Percentiles rank a stretch among this genome's conserved stretches.
Conservation (phyloP, 352 stramenopile genomes). For the Hyaloperonospora brassicae region DNA sequence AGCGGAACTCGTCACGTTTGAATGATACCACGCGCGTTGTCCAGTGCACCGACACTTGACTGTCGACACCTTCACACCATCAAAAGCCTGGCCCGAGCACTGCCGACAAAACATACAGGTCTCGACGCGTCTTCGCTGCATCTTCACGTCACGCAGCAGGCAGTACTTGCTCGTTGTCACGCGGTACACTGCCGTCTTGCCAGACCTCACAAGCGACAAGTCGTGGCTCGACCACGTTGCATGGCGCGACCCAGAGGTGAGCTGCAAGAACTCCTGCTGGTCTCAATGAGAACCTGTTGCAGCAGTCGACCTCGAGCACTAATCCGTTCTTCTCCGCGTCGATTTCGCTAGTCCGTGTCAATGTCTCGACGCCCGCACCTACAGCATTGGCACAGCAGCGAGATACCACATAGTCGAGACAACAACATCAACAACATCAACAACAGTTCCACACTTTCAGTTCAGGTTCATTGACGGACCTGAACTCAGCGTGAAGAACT, state of each 20-base stretch:
- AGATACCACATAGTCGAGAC: too few relatives aligned
- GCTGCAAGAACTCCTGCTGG: slow-evolving; percentile 11
- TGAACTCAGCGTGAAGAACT: too few relatives aligned
- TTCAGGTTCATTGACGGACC: too few relatives aligned
- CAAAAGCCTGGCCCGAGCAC: too few relatives aligned
- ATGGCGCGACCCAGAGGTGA: slow-evolving; percentile 71
- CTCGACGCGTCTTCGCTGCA: slow-evolving; percentile 46
- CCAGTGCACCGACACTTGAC: slow-evolving; percentile 26
- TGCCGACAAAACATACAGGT: too few relatives aligned
- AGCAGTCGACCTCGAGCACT: slow-evolving; percentile 89
- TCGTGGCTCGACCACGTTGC: slow-evolving; percentile 60
- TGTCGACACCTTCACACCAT: too few relatives aligned
- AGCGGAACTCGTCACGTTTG: too few relatives aligned
- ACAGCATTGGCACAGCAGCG: slow-evolving; percentile 21
- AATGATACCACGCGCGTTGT: too few relatives aligned
- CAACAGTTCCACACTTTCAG: too few relatives aligned
- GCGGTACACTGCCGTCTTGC: slow-evolving; percentile 83
- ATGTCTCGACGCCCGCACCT: slow-evolving; percentile 83
- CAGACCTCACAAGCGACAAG: slow-evolving; percentile 69
- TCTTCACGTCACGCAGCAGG: slow-evolving; percentile 80
- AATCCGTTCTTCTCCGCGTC: slow-evolving; percentile 90
- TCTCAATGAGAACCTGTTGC: slow-evolving; percentile 80
- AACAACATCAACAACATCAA: too few relatives aligned
- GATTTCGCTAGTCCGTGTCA: slow-evolving; percentile 85
- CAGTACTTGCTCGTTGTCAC: slow-evolving; percentile 88